Evolutionary conservation across 1,139 yeast species (phyloP), one percentile per base, ranked within the genome.

Genomic region (Spencermartinsiella ligniputridi): DNA sequence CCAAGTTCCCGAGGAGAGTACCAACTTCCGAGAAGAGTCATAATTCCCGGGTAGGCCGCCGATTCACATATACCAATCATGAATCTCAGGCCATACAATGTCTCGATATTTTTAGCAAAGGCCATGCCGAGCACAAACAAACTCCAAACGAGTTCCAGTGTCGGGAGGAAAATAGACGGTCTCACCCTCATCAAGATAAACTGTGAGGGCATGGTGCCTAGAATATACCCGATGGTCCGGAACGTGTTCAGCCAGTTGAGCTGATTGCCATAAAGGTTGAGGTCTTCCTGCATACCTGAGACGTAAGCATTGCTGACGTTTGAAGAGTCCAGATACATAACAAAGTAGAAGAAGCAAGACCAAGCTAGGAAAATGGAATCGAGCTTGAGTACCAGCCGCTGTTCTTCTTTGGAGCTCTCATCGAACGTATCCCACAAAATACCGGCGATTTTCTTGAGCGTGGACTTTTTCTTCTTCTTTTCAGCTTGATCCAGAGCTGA

Each of bases 201-300:
- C 54, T 76, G 77, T 12, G 79, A 72, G 1, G 84, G 85, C 30
- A 79, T 67, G 52, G 77, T 82, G 11, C 83, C 82, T 42, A 79
- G 61, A 46, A 78, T 73, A 50, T 78, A 78, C 1, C 84, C 85
- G 13, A 76, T 75, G 0, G 82, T 77, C 72, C 76, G 79, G 24
- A 74, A 61, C 0, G 83, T 74, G 12, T 67, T 64, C 60, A 78
- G 56, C 46, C 71, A 70, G 52, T 76, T 76, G 51, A 68, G 74
- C 49, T 77, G 77, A 51, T 75, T 75, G 18, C 65, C 64, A 42
- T 64, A 57, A 78, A 77, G 73, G 8, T 61, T 51, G 52, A 69
- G 73, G 52, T 73, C 67, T 47, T 76, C 80, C 45, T 68, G 62
- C 81, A 77, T 75, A n/a, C 82, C 81, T 50, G 76, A 77, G 37